These are phyloP conservation scores for Candida tammaniensis DNA, from an alignment of 805 yeast genomes.

Conservation along the genomic window DNA sequence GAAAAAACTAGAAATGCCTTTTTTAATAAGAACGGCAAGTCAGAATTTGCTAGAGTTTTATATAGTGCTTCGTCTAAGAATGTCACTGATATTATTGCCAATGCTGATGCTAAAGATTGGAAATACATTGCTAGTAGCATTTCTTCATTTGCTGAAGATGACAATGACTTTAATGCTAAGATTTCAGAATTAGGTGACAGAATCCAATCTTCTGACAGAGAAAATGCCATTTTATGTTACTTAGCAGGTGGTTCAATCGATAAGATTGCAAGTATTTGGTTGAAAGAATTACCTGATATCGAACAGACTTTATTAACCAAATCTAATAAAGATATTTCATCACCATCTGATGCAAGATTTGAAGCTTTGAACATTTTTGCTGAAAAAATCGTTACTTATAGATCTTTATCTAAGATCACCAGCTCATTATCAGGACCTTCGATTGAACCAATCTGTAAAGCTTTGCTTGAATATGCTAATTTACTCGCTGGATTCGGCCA, in stretches of 20 bases:
- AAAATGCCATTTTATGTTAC: constrained; percentile 73
- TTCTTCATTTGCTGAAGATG: constrained; percentile 50
- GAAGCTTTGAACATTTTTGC: constrained; percentile 78
- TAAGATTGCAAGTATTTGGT: constrained; percentile 80
- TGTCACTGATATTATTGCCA: constrained; percentile 67
- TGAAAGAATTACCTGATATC: constrained; percentile 55
- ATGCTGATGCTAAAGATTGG: constrained; percentile 82
- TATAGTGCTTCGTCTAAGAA: constrained; percentile 57
- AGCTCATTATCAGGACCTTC: constrained; percentile 41
- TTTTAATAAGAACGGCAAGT: constrained; percentile 53
- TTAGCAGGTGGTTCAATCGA: constrained; percentile 80
- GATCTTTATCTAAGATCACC: constrained; percentile 43
- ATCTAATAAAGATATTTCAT: constrained; percentile 41
- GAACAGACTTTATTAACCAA: constrained; percentile 43
- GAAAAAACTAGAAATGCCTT: constrained; percentile 70
- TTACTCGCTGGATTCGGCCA: constrained; percentile 79
- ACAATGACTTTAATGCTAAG: constrained; percentile 49
- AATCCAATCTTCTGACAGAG: constrained; percentile 49
- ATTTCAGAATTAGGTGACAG: constrained; percentile 77
- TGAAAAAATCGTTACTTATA: constrained; percentile 77
- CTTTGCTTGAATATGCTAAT: constrained; percentile 78
- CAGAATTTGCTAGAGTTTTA: constrained; percentile 70
- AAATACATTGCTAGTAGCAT: constrained; percentile 73
- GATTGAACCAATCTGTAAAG: constrained; percentile 50
- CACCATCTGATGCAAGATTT: constrained; percentile 82